Conservation (phyloP, 2,329 filamentous ascomycete species). For the Botrytis sinoallii region DNA sequence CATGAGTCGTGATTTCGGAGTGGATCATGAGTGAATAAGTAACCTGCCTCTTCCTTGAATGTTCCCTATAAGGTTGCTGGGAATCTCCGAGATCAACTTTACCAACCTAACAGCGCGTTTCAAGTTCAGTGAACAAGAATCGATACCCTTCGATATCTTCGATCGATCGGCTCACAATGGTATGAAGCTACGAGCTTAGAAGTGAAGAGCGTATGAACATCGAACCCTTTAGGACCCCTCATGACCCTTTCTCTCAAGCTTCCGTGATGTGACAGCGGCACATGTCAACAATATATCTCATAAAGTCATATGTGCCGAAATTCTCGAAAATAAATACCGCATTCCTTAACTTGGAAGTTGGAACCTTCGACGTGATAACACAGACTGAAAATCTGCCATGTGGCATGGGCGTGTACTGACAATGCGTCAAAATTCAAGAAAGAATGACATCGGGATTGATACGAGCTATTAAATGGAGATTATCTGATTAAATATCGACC, state of each 20-base stretch:
- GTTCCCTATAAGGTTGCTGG: conserved; percentile 3
- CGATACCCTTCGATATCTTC: background rate
- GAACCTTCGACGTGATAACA: conserved; percentile 5
- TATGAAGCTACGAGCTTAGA: background rate
- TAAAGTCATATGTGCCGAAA: background rate
- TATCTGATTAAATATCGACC: background rate
- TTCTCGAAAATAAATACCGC: background rate
- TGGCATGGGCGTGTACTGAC: conserved; percentile 1
- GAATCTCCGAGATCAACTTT: background rate
- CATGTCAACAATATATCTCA: background rate
- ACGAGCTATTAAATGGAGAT: background rate
- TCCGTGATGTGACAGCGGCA: background rate
- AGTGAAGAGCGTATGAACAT: background rate
- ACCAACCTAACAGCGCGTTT: background rate
- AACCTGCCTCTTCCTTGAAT: background rate
- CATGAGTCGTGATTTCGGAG: background rate
- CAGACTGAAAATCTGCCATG: conserved; percentile 7
- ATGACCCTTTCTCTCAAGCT: background rate
- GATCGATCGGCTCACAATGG: background rate
- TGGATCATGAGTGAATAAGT: background rate
- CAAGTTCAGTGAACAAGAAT: background rate
- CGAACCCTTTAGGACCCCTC: background rate
- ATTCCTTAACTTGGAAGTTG: background rate
- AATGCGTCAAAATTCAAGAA: background rate
- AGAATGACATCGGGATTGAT: background rate